phyloP scores from a whole-genome alignment of 331 rosid species.

The Phaseolus coccineus region DNA sequence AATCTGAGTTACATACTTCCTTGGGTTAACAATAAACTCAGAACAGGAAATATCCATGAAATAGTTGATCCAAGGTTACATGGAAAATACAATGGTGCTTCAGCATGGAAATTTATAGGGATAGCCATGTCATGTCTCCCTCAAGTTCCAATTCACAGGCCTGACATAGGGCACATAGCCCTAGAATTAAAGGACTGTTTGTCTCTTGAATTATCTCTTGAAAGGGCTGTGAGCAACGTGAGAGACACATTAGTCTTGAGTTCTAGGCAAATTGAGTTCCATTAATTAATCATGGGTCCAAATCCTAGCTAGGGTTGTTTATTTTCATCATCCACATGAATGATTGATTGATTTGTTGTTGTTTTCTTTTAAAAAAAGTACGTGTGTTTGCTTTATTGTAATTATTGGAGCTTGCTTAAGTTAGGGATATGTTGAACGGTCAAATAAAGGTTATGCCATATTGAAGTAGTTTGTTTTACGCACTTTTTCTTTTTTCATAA shows the following conservation, averaged over 20 bases:
- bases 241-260: background rate
- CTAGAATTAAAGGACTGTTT: constrained; percentile 36
- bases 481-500: constrained; percentile 22
- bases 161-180: constrained; percentile 38
- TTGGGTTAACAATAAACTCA: constrained; percentile 43
- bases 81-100: background rate
- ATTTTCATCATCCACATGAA: background rate
- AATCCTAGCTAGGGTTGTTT: background rate
- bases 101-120: constrained; percentile 35
- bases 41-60: constrained; percentile 41
- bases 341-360: background rate
- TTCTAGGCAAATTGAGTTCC: constrained; percentile 1
- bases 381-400: constrained; percentile 11
- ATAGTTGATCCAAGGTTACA: constrained; percentile 41
- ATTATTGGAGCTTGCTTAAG: background rate
- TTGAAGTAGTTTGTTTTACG: constrained; percentile 1
- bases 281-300: background rate
- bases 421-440: constrained; percentile 19
- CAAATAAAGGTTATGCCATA: constrained; percentile 17
- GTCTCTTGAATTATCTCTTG: constrained; percentile 6
- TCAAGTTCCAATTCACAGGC: constrained; percentile 31
- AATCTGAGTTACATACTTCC: constrained; percentile 37
- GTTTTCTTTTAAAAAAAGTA: background rate
- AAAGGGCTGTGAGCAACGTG: background rate
- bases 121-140: constrained; percentile 30